These are phyloP conservation scores for Tylopilus cervinicoccineus DNA, from an alignment of 768 basidiomycete genomes.

Conservation along the genomic window DNA sequence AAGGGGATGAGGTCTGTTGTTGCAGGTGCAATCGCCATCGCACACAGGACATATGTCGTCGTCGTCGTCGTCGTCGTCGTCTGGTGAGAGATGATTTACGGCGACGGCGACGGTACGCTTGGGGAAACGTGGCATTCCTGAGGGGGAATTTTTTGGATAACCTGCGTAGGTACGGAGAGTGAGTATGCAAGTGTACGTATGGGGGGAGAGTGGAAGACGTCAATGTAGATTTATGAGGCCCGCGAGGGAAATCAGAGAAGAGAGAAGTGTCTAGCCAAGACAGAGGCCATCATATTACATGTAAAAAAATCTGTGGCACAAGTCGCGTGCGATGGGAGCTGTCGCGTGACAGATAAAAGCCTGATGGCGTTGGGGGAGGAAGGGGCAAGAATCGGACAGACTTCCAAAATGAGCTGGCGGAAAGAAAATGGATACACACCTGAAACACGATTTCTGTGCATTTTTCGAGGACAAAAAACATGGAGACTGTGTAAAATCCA, in stretches of 20 bases:
- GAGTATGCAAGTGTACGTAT: conserved; percentile 24
- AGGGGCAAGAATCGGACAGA: conserved; percentile 14
- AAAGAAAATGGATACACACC: conserved; percentile 25
- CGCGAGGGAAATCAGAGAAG: conserved; percentile 21
- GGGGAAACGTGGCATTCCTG: conserved; percentile 66
- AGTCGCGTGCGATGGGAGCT: conserved; percentile 26
- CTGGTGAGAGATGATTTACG: conserved; percentile 33
- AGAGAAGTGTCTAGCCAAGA: conserved; percentile 7
- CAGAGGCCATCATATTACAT: conserved; percentile 33
- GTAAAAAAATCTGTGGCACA: conserved; percentile 34
- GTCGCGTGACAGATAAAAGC: conserved; percentile 36
- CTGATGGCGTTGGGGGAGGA: conserved; percentile 23
- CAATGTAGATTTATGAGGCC: conserved; percentile 24
- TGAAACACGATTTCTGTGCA: conserved; percentile 36
- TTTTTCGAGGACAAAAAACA: conserved; percentile 35
- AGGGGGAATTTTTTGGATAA: conserved; percentile 48
- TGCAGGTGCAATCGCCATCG: conserved; percentile 86
- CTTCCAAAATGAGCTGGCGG: conserved; percentile 24
- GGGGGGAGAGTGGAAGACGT: conserved; percentile 20
- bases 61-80: conserved; percentile 81
- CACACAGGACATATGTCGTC: conserved; percentile 87
- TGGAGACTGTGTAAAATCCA: conserved; percentile 33
- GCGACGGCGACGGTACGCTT: conserved; percentile 58
- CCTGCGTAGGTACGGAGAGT: conserved; percentile 27
- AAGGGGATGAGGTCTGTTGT: conserved; percentile 39